Percentiles rank a stretch among this genome's conserved stretches.
Evolutionary conservation across 2,329 filamentous ascomycete species (phyloP).

Genomic region (Colletotrichum sidae): DNA sequence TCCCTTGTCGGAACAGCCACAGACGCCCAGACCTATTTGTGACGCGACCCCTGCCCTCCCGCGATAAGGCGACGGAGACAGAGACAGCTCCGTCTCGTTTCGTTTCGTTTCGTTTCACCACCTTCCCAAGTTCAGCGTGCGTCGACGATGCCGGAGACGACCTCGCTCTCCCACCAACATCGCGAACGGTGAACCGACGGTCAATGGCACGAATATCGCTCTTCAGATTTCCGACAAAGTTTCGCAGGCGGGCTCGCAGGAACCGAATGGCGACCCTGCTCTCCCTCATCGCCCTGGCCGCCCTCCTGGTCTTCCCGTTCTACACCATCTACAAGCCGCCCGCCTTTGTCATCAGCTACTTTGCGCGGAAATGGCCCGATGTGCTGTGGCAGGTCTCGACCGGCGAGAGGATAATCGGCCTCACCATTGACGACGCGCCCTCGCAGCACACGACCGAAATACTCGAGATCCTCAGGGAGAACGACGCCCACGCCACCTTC

Average conservation of each 20-base stretch:
- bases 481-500: slow-evolving; percentile 82
- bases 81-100: slow-evolving; percentile 12
- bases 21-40: slow-evolving; percentile 3
- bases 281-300: slow-evolving; percentile 50
- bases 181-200: slow-evolving; percentile 22
- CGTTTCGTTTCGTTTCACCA: slow-evolving; percentile 27
- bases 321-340: slow-evolving; percentile 80
- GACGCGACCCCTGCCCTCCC: slow-evolving; percentile 25
- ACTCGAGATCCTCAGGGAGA: slow-evolving; percentile 71
- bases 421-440: slow-evolving; percentile 90
- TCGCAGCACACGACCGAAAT: slow-evolving; percentile 79
- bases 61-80: slow-evolving; percentile 10
- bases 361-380: slow-evolving; percentile 79
- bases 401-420: slow-evolving; percentile 74
- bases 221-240: slow-evolving; percentile 66
- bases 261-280: slow-evolving; percentile 68
- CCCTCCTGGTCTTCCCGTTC: slow-evolving; percentile 52
- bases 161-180: slow-evolving; percentile 15
- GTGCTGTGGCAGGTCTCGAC: slow-evolving; percentile 79
- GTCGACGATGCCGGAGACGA: slow-evolving; percentile 11
- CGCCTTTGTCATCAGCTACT: slow-evolving; percentile 74
- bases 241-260: slow-evolving; percentile 68
- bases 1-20: neutral
- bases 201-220: slow-evolving; percentile 53
- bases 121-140: neutral